Evolutionary conservation across 2,329 filamentous ascomycete genomes (phyloP), one percentile per base, ranked within the genome.

Genomic region (Penicillium sp.): DNA sequence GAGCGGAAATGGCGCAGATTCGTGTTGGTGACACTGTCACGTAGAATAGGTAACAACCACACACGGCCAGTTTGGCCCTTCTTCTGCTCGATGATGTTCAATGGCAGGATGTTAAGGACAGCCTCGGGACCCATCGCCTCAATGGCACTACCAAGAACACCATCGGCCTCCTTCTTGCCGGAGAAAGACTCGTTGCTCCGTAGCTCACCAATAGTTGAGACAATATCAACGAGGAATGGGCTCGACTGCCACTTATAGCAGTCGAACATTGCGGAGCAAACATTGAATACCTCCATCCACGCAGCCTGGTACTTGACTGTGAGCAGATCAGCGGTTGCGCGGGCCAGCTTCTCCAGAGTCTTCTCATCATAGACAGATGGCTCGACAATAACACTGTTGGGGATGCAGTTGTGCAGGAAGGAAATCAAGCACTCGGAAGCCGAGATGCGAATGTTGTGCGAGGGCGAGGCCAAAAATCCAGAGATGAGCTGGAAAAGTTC

Each of bases 361-460:
- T 96, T 96, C 73, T 97, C 92, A 64, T 97, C 93, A 71, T 90
- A 96, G 43, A 96, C 84, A 2, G 92, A 96, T 21, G 92, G 92
- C 61, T 97, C 91, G 6, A 96, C 75, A 31, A 99, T 86, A 42
- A 92, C 90, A 62, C 85, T 87, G 47, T 88, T 82, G 1, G 94
- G 94, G 26, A 99, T 82, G 67, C 94, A 95, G 71, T 94, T 97
- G 61, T 87, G 89, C 68, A 96, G 82, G 71, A 99, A 94, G 1
- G 93, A 97, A 52, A 97, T 89, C 56, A 99, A 77, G 71, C 94
- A 97, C 73, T 99, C 93, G 0, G 94, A 95, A 3, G 94, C 91
- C 3, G 94, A 97, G 28, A 96, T 85, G 55, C 94, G 87, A 66
- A 99, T 96, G 72, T 97, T 97, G 74, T 93, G 88, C 1, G 92